phyloP scores from a whole-genome alignment of 2,329 filamentous ascomycete genomes.

The Pseudogymnoascus pannorum region DNA sequence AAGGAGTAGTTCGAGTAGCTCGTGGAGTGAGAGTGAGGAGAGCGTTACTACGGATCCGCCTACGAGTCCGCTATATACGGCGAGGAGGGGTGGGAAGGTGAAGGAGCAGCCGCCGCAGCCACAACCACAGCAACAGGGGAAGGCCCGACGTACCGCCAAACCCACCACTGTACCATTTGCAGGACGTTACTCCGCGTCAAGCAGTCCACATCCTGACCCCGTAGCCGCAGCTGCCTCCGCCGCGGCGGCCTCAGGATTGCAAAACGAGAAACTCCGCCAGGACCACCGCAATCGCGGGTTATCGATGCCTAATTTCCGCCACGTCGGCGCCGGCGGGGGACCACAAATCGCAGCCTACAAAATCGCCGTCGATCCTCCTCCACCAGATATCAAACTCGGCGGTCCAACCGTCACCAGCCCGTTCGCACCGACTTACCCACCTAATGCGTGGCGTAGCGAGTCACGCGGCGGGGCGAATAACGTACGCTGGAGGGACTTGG shows the following conservation, averaged over 20 bases:
- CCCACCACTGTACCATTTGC: neutral
- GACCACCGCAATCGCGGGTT: neutral
- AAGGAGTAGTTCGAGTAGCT: neutral
- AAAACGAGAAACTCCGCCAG: neutral
- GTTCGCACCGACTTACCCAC: conserved; percentile 23
- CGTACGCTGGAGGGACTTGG: conserved; percentile 16
- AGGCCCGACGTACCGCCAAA: neutral
- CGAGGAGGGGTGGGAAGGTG: neutral
- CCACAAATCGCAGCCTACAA: conserved; percentile 16
- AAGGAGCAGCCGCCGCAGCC: neutral
- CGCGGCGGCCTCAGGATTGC: neutral
- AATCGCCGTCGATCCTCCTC: neutral
- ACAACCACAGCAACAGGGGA: neutral
- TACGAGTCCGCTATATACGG: neutral
- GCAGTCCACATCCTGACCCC: neutral
- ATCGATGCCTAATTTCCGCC: neutral
- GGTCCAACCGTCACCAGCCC: conserved; percentile 18
- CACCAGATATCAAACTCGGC: conserved; percentile 11
- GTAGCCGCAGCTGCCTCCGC: neutral
- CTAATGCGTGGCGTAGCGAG: conserved; percentile 34
- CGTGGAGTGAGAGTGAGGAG: neutral
- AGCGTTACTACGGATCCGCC: neutral
- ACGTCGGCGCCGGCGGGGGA: neutral
- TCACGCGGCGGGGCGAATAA: conserved; percentile 31
- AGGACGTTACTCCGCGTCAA: neutral